phyloP scores from a whole-genome alignment of 129 eudicot genomes.

The Tagetes erecta region DNA sequence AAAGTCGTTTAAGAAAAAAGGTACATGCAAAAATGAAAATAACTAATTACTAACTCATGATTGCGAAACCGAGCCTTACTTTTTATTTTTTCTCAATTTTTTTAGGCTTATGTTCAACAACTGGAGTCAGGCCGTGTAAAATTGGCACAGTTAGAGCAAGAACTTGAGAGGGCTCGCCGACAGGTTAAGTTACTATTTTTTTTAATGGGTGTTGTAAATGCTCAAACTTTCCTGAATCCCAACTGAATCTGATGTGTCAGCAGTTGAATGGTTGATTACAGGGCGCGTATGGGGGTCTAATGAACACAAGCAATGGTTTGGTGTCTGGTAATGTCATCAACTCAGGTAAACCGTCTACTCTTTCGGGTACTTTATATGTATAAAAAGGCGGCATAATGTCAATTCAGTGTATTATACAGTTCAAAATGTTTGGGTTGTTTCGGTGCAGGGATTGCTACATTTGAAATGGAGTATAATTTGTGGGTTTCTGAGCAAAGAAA shows the following conservation, averaged over 20 bases:
- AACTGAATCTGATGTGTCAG: constrained; percentile 29
- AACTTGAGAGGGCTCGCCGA: constrained; percentile 74
- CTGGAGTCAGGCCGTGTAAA: constrained; percentile 85
- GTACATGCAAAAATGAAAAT: constrained; percentile 26
- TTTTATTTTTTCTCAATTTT: constrained; percentile 1
- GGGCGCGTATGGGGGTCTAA: constrained; percentile 55
- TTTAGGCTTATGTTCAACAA: constrained; percentile 89
- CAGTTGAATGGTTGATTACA: constrained; percentile 36
- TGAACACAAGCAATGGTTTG: constrained; percentile 44
- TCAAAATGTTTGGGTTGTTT: neutral
- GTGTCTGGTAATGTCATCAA: constrained; percentile 42
- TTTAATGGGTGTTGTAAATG: neutral
- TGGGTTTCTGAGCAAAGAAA: constrained; percentile 73
- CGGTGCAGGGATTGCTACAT: constrained; percentile 57
- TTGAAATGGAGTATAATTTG: constrained; percentile 71
- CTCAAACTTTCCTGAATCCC: neutral
- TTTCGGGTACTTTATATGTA: neutral
- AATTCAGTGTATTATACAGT: too few species aligned
- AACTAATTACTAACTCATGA: neutral
- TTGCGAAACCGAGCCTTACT: neutral
- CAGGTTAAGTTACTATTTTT: constrained; percentile 48
- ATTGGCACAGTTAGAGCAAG: constrained; percentile 79
- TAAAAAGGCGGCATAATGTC: neutral
- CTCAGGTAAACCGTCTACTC: constrained; percentile 46
- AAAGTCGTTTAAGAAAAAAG: constrained; percentile 88